Base-by-base conservation (phyloP, 129 eudicot species). In the Lactuca saligna region DNA sequence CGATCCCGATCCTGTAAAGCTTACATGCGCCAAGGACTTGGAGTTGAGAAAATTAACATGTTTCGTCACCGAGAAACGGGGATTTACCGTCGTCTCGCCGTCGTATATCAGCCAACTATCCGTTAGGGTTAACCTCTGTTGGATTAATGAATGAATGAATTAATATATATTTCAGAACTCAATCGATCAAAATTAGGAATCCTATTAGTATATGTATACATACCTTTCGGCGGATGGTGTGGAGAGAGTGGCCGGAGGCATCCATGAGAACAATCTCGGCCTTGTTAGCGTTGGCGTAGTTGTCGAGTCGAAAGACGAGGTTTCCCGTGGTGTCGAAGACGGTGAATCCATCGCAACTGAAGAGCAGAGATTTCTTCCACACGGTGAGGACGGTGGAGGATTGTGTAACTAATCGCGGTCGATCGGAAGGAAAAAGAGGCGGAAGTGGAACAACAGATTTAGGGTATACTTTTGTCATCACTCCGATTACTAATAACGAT, bases 191-290 rank as follows among this genome's bases (percentile, higher is more conserved):
- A 53, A 0, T 5, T 17, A 6, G 12, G 16, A 14, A 12, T 3
- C 13, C 13, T 12, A 4, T 50, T 12, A 53, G 29, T 15, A 53
- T 8, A 15, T 53, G 29, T 16, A 14, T 6, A 50, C n/a, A 51
- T 72, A 86, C 93, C 93, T 89, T 86, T 33, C 83, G 86, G 44
- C 96, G 93, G 62, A 86, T 84, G 80, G 93, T 89, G 68, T 86
- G 81, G 35, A 89, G 84, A 53, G 90, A 81, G 35, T 54, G 72
- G 61, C 93, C 96, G 14, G 73, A 66, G 53, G 81, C 86, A 38
- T 86, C 88, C 96, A 89, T 89, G 62, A 89, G 93, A 68, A 81
- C 70, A 8, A 86, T 75, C 76, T 79, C 81, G 11, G 51, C 79
- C 60, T 75, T 82, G 49, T 54, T 75, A 13, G 77, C 59, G 16